Conservation (phyloP, 148 eudicot genomes). For the Rhododendron williamsianum region DNA sequence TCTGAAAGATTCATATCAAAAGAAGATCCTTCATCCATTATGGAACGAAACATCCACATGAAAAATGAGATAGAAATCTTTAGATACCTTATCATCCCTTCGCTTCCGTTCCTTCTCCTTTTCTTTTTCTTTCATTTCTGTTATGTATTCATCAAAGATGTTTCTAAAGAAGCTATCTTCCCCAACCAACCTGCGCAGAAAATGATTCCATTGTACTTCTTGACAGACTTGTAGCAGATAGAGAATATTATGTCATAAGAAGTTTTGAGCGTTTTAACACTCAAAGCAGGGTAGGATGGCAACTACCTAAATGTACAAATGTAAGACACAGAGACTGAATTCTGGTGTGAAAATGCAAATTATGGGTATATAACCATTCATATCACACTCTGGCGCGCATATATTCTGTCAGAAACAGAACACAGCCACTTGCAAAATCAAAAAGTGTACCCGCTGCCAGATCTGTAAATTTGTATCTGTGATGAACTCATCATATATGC, state of each 20-base stretch:
- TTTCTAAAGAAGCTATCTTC: conserved; percentile 58
- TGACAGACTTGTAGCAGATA: conserved; percentile 3
- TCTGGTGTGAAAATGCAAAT: background rate
- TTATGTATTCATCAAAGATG: conserved; percentile 61
- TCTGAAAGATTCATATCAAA: background rate
- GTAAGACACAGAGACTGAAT: background rate
- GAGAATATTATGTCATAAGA: background rate
- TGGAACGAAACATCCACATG: background rate
- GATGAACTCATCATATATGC: background rate
- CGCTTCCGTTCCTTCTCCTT: conserved; percentile 44
- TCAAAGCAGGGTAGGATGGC: background rate
- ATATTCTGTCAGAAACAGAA: background rate
- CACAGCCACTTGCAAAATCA: background rate
- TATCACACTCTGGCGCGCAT: background rate
- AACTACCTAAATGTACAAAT: background rate
- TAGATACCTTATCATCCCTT: conserved; percentile 79
- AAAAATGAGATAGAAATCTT: background rate
- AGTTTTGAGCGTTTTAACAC: background rate
- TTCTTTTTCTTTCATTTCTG: conserved; percentile 65
- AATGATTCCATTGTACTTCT: background rate
- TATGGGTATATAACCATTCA: background rate
- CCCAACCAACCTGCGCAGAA: conserved; percentile 48
- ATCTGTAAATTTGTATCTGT: background rate
- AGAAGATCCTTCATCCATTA: background rate
- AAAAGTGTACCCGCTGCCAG: background rate